These are phyloP conservation scores for Babesia divergens DNA, from an alignment of 169 alveolate species.

Conservation along the genomic window DNA sequence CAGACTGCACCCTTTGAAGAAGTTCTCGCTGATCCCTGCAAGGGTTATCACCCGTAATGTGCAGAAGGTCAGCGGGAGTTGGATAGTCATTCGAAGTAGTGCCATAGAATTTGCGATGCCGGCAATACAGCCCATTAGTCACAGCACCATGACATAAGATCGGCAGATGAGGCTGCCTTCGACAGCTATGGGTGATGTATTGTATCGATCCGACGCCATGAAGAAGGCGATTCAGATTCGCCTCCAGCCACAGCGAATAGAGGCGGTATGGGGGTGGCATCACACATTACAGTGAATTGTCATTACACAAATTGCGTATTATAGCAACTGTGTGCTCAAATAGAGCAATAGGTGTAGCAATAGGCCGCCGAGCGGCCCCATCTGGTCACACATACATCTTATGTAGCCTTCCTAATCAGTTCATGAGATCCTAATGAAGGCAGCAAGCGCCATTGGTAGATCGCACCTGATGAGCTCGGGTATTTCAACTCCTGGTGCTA, in stretches of 20 bases:
- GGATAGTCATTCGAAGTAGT: neutral
- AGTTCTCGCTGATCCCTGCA: conserved; percentile 32
- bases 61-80: conserved; percentile 2
- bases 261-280: conserved; percentile 17
- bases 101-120: neutral
- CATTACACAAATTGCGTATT: neutral
- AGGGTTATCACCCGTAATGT: conserved; percentile 21
- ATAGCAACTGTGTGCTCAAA: neutral
- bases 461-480: neutral
- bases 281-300: neutral
- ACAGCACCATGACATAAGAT: neutral
- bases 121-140: no score
- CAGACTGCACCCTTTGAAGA: conserved; percentile 15
- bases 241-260: conserved; percentile 18
- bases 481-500: neutral
- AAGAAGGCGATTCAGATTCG: conserved; percentile 4
- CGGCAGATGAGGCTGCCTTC: neutral
- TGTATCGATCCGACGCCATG: neutral
- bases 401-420: neutral
- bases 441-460: conserved; percentile 2
- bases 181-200: neutral
- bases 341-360: neutral
- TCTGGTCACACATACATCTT: conserved; percentile 18
- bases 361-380: conserved; percentile 10
- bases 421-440: conserved; percentile 5